Conservation (phyloP, 805 yeast species). For the Saturnispora mendoncae region DNA sequence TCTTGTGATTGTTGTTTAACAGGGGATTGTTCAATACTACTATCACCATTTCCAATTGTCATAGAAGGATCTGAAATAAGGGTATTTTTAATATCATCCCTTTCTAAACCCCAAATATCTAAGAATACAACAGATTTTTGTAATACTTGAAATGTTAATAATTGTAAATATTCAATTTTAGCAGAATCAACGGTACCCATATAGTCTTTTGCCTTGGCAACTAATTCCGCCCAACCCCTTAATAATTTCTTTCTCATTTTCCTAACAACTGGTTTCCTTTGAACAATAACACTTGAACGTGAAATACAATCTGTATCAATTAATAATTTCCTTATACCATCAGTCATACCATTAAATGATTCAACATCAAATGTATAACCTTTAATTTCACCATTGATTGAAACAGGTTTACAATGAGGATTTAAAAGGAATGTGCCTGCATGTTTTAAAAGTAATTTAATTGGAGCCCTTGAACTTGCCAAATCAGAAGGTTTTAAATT, state of each 20-base stretch:
- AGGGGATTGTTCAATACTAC: no score
- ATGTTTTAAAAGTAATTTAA: slow-evolving; percentile 47
- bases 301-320: slow-evolving; percentile 69
- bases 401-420: slow-evolving; percentile 44
- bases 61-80: neutral
- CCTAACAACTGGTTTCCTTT: slow-evolving; percentile 50
- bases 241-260: slow-evolving; percentile 58
- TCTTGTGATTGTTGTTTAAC: slow-evolving; percentile 1
- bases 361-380: slow-evolving; percentile 47
- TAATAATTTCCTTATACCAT: slow-evolving; percentile 58
- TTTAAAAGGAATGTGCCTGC: slow-evolving; percentile 59
- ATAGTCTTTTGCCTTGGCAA: slow-evolving; percentile 68
- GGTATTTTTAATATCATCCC: slow-evolving; percentile 32
- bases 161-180: slow-evolving; percentile 53
- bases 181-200: slow-evolving; percentile 51
- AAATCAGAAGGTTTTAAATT: slow-evolving; percentile 18
- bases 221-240: slow-evolving; percentile 74
- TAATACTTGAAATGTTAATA: slow-evolving; percentile 58
- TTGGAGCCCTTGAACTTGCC: slow-evolving; percentile 40
- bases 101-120: slow-evolving; percentile 64
- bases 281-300: slow-evolving; percentile 61
- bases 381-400: slow-evolving; percentile 27
- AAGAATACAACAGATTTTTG: slow-evolving; percentile 56
- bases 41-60: neutral
- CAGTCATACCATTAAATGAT: slow-evolving; percentile 56